phyloP scores from a whole-genome alignment of 306 rosid genomes.

The Quercus berberidifolia region DNA sequence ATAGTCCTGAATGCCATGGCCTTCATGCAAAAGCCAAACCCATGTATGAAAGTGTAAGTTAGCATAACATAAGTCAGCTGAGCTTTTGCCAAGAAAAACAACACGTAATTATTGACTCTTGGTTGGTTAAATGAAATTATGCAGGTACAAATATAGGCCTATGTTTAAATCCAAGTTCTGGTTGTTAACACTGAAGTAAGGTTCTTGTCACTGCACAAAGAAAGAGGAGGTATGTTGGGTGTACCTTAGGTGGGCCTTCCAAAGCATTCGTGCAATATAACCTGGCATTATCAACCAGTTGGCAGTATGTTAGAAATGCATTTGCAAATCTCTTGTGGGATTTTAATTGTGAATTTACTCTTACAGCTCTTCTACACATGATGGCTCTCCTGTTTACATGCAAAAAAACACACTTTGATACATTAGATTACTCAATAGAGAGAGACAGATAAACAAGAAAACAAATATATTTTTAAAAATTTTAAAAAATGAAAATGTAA shows the following conservation, averaged over 20 bases:
- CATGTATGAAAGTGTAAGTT: neutral
- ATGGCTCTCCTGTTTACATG: conserved; percentile 75
- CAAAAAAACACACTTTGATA: neutral
- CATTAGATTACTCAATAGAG: conserved; percentile 1
- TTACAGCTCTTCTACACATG: conserved; percentile 84
- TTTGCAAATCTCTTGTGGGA: conserved; percentile 92
- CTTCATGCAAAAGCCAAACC: neutral
- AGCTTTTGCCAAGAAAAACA: neutral
- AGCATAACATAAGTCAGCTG: neutral
- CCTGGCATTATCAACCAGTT: conserved; percentile 75
- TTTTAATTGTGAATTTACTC: conserved; percentile 78
- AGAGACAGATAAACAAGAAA: neutral
- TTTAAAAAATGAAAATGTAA: conserved; percentile 4
- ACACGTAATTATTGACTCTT: neutral
- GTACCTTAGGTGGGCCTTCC: conserved; percentile 91
- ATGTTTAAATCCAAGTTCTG: neutral
- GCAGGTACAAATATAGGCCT: neutral
- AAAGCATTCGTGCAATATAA: conserved; percentile 82
- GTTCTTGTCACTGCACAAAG: neutral
- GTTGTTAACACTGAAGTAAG: neutral
- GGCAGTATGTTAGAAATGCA: conserved; percentile 73
- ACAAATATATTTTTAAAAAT: neutral
- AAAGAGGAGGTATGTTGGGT: conserved; percentile 6
- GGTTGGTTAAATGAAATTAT: neutral
- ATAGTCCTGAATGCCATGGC: neutral